These are phyloP conservation scores for Auriscalpium orientale DNA, from an alignment of 768 basidiomycete genomes.

Conservation along the genomic window DNA sequence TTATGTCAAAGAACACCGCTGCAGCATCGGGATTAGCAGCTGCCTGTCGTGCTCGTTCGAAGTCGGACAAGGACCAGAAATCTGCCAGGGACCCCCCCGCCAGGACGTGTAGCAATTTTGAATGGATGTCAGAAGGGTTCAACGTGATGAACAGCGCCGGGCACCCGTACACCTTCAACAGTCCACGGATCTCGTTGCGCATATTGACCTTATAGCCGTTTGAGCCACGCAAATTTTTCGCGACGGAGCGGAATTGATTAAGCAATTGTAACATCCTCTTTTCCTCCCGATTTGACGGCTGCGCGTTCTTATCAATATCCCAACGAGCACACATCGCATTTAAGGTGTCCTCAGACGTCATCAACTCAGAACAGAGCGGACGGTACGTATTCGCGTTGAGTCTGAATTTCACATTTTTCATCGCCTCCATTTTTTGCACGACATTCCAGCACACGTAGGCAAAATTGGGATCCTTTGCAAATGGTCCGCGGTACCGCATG, in stretches of 20 bases:
- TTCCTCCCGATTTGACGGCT: too few species aligned
- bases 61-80: conserved; percentile 21
- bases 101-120: conserved; percentile 34
- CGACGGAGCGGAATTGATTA: too few species aligned
- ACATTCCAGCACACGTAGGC: not conserved
- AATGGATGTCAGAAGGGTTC: conserved; percentile 34
- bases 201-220: too few species aligned
- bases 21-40: conserved; percentile 34
- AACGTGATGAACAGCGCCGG: too few species aligned
- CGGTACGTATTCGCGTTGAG: not conserved
- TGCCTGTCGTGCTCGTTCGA: conserved; percentile 31
- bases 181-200: too few species aligned
- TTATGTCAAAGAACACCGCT: conserved; percentile 35
- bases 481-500: not conserved
- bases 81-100: conserved; percentile 30
- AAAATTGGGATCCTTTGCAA: not conserved
- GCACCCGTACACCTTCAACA: too few species aligned
- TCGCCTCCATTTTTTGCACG: not conserved
- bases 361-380: not conserved
- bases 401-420: not conserved
- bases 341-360: not conserved
- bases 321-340: not conserved
- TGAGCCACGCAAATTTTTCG: too few species aligned
- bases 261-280: too few species aligned
- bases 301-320: too few species aligned